These are phyloP conservation scores for Spergularia azorica DNA, from an alignment of 179 eudicot genomes.

Conservation along the genomic window DNA sequence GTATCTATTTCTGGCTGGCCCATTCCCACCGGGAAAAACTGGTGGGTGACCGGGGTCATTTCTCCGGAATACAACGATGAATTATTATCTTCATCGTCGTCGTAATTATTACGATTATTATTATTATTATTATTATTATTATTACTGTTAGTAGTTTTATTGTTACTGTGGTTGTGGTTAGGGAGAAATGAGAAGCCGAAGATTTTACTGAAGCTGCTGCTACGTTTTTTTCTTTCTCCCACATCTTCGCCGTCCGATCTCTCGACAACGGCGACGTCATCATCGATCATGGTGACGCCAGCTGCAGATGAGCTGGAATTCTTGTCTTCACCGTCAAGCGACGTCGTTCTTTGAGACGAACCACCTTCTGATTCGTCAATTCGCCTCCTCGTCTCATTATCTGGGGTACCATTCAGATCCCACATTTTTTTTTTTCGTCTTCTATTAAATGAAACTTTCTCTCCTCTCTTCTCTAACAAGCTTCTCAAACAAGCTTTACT, in stretches of 20 bases:
- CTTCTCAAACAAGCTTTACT: background rate
- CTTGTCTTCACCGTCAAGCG: constrained; percentile 48
- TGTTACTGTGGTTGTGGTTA: background rate
- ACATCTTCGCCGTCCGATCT: constrained; percentile 29
- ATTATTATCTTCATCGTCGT: constrained; percentile 18
- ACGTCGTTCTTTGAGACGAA: constrained; percentile 48
- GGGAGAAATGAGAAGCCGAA: constrained; percentile 64
- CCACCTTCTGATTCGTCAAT: constrained; percentile 46
- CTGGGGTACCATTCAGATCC: constrained; percentile 86
- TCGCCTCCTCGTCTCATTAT: constrained; percentile 28
- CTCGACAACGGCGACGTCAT: constrained; percentile 3
- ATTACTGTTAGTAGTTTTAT: background rate
- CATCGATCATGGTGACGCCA: constrained; percentile 49
- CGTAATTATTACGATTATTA: background rate
- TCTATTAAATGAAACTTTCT: background rate
- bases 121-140: background rate
- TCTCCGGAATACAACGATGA: constrained; percentile 22
- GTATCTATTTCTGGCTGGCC: constrained; percentile 19
- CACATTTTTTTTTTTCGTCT: constrained; percentile 50
- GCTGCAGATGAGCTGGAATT: constrained; percentile 75
- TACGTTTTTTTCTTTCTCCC: constrained; percentile 21
- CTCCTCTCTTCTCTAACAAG: background rate
- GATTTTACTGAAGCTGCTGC: constrained; percentile 25
- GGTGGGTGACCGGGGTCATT: constrained; percentile 61
- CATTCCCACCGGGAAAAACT: constrained; percentile 75